phyloP scores from a whole-genome alignment of 78 protist genomes.

The Dictyostelium intermedium region DNA sequence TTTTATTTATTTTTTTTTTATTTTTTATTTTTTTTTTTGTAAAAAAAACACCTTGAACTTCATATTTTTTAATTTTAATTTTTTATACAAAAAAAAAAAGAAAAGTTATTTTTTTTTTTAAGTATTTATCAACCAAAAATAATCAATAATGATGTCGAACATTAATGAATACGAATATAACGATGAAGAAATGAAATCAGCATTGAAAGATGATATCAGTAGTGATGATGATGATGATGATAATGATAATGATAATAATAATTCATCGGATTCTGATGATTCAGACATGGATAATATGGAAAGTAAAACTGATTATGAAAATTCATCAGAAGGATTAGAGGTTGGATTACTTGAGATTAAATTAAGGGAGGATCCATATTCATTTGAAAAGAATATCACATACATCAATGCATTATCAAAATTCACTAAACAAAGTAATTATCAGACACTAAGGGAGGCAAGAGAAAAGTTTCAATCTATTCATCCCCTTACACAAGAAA shows the following conservation, averaged over 20 bases:
- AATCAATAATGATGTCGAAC: not conserved
- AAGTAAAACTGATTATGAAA: not conserved
- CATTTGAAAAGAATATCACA: conserved; percentile 1
- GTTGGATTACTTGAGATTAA: conserved; percentile 60
- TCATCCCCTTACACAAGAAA: conserved; percentile 9
- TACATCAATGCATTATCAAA: conserved; percentile 21
- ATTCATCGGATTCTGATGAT: not conserved
- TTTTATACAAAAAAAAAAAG: not conserved
- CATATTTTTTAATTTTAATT: not conserved
- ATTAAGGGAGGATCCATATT: conserved; percentile 59
- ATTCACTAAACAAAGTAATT: not conserved
- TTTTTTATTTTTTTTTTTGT: too few relatives aligned
- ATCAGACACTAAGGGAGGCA: not conserved
- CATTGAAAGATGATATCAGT: not conserved
- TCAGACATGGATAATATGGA: not conserved
- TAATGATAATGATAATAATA: not conserved
- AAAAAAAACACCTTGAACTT: not conserved
- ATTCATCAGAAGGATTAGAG: conserved; percentile 15
- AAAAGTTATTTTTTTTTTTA: too few relatives aligned
- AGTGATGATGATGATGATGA: conserved; percentile 17
- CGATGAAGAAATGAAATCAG: not conserved
- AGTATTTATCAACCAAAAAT: too few relatives aligned
- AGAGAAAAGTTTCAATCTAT: conserved; percentile 22
- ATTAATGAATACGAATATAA: not conserved
- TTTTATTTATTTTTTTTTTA: too few relatives aligned